Evolutionary conservation across 2,329 filamentous ascomycete species (phyloP).

Genomic region (Cryphonectria japonica): DNA sequence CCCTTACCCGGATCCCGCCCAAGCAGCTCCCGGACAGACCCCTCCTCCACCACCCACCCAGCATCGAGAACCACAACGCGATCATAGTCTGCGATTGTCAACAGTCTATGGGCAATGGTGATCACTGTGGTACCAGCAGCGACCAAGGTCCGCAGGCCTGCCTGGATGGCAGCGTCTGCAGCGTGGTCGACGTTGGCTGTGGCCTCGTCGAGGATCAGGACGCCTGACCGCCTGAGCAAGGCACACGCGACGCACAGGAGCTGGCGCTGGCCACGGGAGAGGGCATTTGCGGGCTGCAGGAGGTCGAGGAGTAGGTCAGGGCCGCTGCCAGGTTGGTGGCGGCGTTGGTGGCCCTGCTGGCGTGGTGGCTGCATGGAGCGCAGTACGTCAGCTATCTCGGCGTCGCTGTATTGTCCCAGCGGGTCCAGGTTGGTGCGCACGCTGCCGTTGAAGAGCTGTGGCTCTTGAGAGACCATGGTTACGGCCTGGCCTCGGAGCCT

Average conservation of each 20-base stretch:
- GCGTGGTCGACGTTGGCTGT: slow-evolving; percentile 22
- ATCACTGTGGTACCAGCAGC: slow-evolving; percentile 8
- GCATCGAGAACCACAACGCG: slow-evolving; percentile 11
- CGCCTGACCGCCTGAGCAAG: neutral
- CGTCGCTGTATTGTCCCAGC: neutral
- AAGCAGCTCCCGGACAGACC: slow-evolving; percentile 18
- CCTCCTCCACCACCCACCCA: slow-evolving; percentile 21
- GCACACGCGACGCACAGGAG: slow-evolving; percentile 1
- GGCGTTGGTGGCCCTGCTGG: neutral
- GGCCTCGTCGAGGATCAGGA: slow-evolving; percentile 22
- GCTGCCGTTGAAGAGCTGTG: slow-evolving; percentile 13
- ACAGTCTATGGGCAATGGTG: slow-evolving; percentile 14
- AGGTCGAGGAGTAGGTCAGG: neutral
- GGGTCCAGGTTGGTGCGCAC: slow-evolving; percentile 16
- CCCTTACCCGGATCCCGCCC: neutral
- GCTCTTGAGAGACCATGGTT: slow-evolving; percentile 5
- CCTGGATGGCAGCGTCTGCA: neutral
- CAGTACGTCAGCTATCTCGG: neutral
- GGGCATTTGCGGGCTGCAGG: neutral
- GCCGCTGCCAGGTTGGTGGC: neutral
- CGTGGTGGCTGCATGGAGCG: neutral
- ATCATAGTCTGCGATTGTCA: slow-evolving; percentile 9
- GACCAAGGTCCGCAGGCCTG: neutral
- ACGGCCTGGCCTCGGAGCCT: slow-evolving; percentile 3
- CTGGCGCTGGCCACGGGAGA: neutral